phyloP scores from a whole-genome alignment of 768 basidiomycete genomes.

The Calocera viscosa region DNA sequence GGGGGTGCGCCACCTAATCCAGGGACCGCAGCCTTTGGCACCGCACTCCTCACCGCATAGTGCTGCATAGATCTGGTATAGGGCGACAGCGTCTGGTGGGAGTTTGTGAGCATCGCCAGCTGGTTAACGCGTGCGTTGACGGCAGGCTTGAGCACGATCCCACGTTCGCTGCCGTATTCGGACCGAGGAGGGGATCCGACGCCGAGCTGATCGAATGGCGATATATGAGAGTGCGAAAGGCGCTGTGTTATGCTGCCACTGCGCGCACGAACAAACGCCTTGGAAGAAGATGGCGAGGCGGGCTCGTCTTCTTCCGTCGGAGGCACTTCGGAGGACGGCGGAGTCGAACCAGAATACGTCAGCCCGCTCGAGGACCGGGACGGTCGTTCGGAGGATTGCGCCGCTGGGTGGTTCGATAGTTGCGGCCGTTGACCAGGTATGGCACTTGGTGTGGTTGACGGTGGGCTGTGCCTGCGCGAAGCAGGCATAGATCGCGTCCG shows the following conservation, averaged over 20 bases:
- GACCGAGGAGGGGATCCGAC: constrained; percentile 4
- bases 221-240: neutral
- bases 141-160: constrained; percentile 43
- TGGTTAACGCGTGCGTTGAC: constrained; percentile 70
- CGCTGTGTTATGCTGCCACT: constrained; percentile 1
- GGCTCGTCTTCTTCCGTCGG: constrained; percentile 12
- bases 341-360: constrained; percentile 13
- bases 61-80: constrained; percentile 84
- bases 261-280: neutral
- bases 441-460: neutral
- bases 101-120: constrained; percentile 70
- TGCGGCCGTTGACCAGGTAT: neutral
- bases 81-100: constrained; percentile 87
- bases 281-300: constrained; percentile 7
- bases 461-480: neutral
- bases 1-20: constrained; percentile 22
- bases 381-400: constrained; percentile 10
- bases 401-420: neutral
- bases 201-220: constrained; percentile 1
- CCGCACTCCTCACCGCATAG: constrained; percentile 83
- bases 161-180: constrained; percentile 1
- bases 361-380: constrained; percentile 10
- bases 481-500: neutral
- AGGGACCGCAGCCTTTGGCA: constrained; percentile 36
- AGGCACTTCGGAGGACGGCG: constrained; percentile 14